A percentile compares a stretch with the other conserved stretches of the same genome.
These are phyloP conservation scores for Penicillium sp. DNA, from an alignment of 2,329 filamentous ascomycete species.

Conservation along the genomic window DNA sequence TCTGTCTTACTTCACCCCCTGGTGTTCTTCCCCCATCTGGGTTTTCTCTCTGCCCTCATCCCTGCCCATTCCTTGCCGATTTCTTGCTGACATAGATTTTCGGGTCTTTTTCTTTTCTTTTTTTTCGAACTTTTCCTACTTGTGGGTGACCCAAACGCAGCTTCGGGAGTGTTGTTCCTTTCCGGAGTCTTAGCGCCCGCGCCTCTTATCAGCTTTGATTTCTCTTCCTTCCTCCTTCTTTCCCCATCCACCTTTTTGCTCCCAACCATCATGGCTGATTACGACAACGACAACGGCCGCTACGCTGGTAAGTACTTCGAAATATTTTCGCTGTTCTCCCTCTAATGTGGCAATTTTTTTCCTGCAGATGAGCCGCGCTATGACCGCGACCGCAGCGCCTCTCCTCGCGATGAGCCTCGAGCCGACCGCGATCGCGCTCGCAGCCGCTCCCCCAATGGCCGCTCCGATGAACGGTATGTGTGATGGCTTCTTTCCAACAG, in stretches of 20 bases:
- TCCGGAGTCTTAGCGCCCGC: constrained; percentile 18
- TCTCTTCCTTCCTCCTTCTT: constrained; percentile 23
- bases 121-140: not conserved
- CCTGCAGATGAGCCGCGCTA: constrained; percentile 60
- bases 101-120: constrained; percentile 5
- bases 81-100: not conserved
- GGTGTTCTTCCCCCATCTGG: constrained; percentile 2
- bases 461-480: constrained; percentile 52
- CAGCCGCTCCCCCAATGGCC: constrained; percentile 63
- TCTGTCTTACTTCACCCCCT: constrained; percentile 11
- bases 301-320: constrained; percentile 59
- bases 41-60: not conserved
- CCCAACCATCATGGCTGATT: constrained; percentile 51
- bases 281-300: constrained; percentile 63
- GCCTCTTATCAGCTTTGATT: constrained; percentile 21
- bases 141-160: not conserved
- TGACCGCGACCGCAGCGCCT: constrained; percentile 65
- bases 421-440: constrained; percentile 57
- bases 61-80: not conserved
- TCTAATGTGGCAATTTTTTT: not conserved
- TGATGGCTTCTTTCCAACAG: not conserved
- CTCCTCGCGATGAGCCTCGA: constrained; percentile 58
- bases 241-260: constrained; percentile 20
- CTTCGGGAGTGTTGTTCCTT: constrained; percentile 19
- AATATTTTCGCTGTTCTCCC: not conserved